Conservation (phyloP, 495 filamentous ascomycete genomes). For the Halenospora varia region DNA sequence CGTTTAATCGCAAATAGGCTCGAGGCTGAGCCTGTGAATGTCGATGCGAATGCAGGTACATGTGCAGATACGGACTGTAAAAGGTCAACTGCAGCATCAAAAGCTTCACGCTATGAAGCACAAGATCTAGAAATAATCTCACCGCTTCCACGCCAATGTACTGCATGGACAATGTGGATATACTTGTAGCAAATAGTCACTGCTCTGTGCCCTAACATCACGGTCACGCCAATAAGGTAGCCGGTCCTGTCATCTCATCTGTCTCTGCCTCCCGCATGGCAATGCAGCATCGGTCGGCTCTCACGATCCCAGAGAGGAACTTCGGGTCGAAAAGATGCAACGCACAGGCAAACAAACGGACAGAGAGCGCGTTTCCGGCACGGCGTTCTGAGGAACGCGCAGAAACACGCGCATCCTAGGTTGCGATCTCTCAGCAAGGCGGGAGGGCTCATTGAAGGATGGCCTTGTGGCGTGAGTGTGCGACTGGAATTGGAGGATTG, state of each 20-base stretch:
- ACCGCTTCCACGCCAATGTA: neutral
- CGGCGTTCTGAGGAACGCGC: neutral
- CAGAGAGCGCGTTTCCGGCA: neutral
- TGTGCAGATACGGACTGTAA: neutral
- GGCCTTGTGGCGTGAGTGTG: neutral
- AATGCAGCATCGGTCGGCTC: neutral
- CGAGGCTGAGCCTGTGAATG: too few species aligned
- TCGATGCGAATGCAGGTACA: neutral
- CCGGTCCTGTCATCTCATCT: neutral
- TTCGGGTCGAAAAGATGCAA: neutral
- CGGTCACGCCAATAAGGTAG: neutral
- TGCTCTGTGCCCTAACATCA: neutral
- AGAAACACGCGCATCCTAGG: neutral
- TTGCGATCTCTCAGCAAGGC: neutral
- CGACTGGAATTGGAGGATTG: neutral
- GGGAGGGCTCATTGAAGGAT: neutral
- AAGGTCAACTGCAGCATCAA: neutral
- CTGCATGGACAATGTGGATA: neutral
- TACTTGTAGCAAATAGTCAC: neutral
- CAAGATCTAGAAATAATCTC: neutral
- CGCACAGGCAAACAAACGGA: neutral
- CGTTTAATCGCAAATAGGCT: too few species aligned
- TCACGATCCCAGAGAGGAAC: neutral
- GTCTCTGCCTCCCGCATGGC: neutral
- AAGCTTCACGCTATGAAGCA: neutral